Evolutionary conservation across 2,329 filamentous ascomycete species (phyloP).

Genomic region (Calonectria honghensis): DNA sequence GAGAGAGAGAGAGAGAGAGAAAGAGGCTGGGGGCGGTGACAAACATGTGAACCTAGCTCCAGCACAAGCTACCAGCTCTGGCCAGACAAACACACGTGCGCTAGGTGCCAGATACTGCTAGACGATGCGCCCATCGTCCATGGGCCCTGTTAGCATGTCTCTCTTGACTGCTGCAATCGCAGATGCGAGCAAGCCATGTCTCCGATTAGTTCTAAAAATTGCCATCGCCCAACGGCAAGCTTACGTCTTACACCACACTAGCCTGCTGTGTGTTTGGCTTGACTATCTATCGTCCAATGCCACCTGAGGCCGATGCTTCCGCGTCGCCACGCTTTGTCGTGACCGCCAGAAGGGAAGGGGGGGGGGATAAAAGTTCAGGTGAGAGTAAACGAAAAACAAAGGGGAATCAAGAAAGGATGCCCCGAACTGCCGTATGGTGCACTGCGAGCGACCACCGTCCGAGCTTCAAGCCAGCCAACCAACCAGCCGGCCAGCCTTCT

Average conservation of each 20-base stretch:
- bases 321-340: constrained; percentile 13
- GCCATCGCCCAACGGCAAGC: constrained; percentile 21
- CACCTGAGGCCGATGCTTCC: constrained; percentile 28
- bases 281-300: constrained; percentile 21
- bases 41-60: constrained; percentile 24
- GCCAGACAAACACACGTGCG: background rate
- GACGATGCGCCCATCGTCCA: background rate
- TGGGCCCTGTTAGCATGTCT: background rate
- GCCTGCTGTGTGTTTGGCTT: background rate
- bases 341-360: constrained; percentile 8
- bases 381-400: background rate
- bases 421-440: background rate
- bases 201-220: constrained; percentile 21
- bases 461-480: constrained; percentile 7
- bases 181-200: constrained; percentile 5
- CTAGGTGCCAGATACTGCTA: background rate
- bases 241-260: constrained; percentile 30
- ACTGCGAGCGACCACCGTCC: constrained; percentile 4
- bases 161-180: background rate
- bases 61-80: background rate
- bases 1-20: no score
- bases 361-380: background rate
- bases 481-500: background rate
- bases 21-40: constrained; percentile 21
- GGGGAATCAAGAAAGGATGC: background rate